Evolutionary conservation across 148 eudicot species (phyloP).

Genomic region (Vaccinium myrtillus): DNA sequence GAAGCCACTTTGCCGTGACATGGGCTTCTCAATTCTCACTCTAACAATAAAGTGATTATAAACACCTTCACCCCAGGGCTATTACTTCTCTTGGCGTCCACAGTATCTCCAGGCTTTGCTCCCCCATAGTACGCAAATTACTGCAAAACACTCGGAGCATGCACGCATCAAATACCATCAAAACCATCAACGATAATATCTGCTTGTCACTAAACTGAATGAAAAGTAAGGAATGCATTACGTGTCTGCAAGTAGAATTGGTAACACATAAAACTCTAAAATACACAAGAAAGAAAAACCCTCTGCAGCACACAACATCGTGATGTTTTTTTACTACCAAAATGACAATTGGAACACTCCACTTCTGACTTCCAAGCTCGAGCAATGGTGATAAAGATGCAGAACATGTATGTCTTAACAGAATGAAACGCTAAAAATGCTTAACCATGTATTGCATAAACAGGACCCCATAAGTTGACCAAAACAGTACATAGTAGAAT

Average conservation of each 20-base stretch:
- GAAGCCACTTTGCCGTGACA: neutral
- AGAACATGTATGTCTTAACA: neutral
- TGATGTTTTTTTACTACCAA: neutral
- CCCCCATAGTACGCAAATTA: too few species aligned
- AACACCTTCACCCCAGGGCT: too few species aligned
- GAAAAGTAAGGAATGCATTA: neutral
- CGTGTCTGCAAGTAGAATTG: neutral
- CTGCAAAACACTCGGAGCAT: too few species aligned
- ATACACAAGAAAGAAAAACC: neutral
- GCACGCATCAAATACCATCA: too few species aligned
- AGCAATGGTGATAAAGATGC: neutral
- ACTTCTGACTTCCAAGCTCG: neutral
- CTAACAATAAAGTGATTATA: too few species aligned
- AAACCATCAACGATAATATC: too few species aligned
- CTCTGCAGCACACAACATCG: neutral
- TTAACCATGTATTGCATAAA: neutral
- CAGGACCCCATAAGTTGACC: neutral
- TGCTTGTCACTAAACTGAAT: too few species aligned
- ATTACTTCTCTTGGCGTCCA: too few species aligned
- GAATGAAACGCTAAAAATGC: neutral
- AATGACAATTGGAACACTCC: constrained; percentile 3
- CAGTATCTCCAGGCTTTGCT: too few species aligned
- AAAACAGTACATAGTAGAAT: neutral
- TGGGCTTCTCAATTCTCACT: neutral
- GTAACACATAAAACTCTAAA: neutral